Evolutionary conservation across 495 filamentous ascomycete species (phyloP).

Genomic region (Lasiosphaeris hirsuta): DNA sequence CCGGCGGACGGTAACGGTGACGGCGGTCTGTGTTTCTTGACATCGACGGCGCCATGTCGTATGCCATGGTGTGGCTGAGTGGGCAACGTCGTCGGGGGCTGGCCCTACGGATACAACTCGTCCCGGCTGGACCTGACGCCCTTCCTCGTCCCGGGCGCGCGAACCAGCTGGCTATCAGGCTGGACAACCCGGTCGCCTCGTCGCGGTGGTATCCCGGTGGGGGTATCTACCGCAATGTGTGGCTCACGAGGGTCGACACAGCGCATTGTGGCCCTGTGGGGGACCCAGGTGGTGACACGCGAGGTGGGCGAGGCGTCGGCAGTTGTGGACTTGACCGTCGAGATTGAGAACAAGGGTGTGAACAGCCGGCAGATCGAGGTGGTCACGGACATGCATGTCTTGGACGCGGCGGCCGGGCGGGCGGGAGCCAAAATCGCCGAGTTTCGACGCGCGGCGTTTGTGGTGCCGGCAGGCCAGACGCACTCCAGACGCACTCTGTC

Average conservation of each 20-base stretch:
- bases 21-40: slow-evolving; percentile 40
- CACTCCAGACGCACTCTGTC: slow-evolving; percentile 24
- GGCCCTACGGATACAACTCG: slow-evolving; percentile 49
- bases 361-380: slow-evolving; percentile 26
- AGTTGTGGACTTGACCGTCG: slow-evolving; percentile 34
- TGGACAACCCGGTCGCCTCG: slow-evolving; percentile 43
- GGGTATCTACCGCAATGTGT: slow-evolving; percentile 50
- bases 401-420: slow-evolving; percentile 23
- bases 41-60: slow-evolving; percentile 51
- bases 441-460: slow-evolving; percentile 22
- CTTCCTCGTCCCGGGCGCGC: slow-evolving; percentile 35
- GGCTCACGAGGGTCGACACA: slow-evolving; percentile 43
- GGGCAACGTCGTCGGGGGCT: slow-evolving; percentile 46
- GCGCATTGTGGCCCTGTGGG: slow-evolving; percentile 42
- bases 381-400: slow-evolving; percentile 24
- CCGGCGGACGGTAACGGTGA: slow-evolving; percentile 37
- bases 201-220: slow-evolving; percentile 51
- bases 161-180: slow-evolving; percentile 43
- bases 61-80: slow-evolving; percentile 49
- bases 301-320: slow-evolving; percentile 37
- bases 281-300: slow-evolving; percentile 43
- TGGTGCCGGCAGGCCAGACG: slow-evolving; percentile 28
- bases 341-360: slow-evolving; percentile 38
- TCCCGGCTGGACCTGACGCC: slow-evolving; percentile 49
- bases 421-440: slow-evolving; percentile 20